These are phyloP conservation scores for Penicillium brevicompactum DNA, from an alignment of 2,329 filamentous ascomycete genomes.

Conservation along the genomic window DNA sequence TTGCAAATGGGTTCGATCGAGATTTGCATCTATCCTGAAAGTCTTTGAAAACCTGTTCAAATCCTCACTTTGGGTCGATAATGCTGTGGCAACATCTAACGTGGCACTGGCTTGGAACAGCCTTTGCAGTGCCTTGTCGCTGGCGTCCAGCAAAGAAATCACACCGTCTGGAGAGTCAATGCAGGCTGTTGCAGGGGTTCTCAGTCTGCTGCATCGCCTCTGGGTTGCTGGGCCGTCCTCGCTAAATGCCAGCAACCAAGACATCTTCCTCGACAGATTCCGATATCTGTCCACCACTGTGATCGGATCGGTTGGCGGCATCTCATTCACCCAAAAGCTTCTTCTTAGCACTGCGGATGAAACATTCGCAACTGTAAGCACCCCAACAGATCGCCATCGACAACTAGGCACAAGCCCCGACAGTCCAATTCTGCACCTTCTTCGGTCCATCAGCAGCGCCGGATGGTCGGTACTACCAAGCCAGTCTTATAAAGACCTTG, in stretches of 20 bases:
- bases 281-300: conserved; percentile 55
- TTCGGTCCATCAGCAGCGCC: conserved; percentile 35
- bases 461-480: conserved; percentile 20
- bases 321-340: conserved; percentile 54
- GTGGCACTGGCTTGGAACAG: conserved; percentile 63
- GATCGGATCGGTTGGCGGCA: conserved; percentile 52
- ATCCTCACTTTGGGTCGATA: conserved; percentile 51
- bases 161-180: conserved; percentile 84
- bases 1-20: conserved; percentile 81
- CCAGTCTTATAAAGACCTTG: conserved; percentile 30
- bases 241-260: conserved; percentile 35
- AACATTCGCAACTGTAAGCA: conserved; percentile 52
- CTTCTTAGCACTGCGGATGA: conserved; percentile 57
- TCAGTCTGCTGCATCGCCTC: conserved; percentile 68
- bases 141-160: conserved; percentile 77
- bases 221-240: conserved; percentile 62
- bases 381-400: conserved; percentile 37
- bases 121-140: conserved; percentile 63
- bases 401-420: conserved; percentile 30
- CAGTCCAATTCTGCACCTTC: conserved; percentile 43
- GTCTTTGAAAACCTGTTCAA: conserved; percentile 59
- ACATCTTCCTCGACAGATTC: conserved; percentile 52
- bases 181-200: conserved; percentile 71
- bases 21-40: conserved; percentile 66
- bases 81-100: conserved; percentile 40